phyloP scores from a whole-genome alignment of 140 eudicot species.

The Senecio squalidus region DNA sequence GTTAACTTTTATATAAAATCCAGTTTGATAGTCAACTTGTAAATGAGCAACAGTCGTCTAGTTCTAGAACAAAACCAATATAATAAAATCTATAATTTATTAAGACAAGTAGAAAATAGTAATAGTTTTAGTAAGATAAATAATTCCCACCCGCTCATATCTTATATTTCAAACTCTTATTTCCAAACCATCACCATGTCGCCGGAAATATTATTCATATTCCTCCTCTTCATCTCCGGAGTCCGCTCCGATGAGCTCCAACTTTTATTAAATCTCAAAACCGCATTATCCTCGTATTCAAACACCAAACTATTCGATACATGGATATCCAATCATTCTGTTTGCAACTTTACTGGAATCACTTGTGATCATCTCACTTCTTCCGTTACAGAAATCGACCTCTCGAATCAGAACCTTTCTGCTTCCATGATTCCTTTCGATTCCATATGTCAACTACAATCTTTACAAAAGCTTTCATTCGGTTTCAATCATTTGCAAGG shows the following conservation, averaged over 20 bases:
- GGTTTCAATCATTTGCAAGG: constrained; percentile 56
- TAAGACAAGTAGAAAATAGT: no score
- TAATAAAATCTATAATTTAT: no score
- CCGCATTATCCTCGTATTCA: constrained; percentile 33
- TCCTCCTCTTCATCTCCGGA: no score
- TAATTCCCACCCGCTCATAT: no score
- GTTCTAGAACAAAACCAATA: no score
- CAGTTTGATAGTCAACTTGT: no score
- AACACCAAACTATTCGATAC: constrained; percentile 49
- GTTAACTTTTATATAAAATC: no score
- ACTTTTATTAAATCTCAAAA: constrained; percentile 45
- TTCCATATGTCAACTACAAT: constrained; percentile 46
- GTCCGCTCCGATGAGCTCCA: constrained; percentile 35
- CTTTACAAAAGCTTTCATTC: constrained; percentile 53
- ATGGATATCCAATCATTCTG: constrained; percentile 37
- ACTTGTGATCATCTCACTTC: constrained; percentile 35
- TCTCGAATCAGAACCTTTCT: constrained; percentile 44
- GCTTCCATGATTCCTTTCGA: constrained; percentile 51
- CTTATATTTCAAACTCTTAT: no score
- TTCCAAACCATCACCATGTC: no score
- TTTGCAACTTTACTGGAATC: constrained; percentile 56
- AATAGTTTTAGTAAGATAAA: no score
- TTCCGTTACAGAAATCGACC: constrained; percentile 53
- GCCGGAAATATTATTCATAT: no score
- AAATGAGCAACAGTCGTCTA: no score